Base-by-base conservation (phyloP, 805 yeast genomes). In the Yarrowia porcina region DNA sequence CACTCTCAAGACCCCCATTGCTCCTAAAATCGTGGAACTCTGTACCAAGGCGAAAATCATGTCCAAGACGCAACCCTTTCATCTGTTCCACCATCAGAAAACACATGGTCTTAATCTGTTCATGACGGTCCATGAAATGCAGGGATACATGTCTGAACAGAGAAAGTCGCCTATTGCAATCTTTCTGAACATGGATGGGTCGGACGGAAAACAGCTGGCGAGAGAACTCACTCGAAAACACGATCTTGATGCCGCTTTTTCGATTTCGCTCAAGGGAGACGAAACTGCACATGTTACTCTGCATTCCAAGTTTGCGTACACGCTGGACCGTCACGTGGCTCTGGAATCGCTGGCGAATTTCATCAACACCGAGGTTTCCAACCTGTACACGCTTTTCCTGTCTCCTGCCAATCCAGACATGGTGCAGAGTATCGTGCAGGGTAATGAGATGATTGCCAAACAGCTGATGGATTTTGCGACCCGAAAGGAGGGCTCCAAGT, bases 61-160 rank as follows among this genome's bases (percentile, higher is more conserved):
- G 61, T 84, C 84, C 70, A 92, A 93, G 70, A 82, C 85, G 1
- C 88, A 90, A 52, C 92, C 97, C 3, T 90, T 92, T 74, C 97
- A 92, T 75, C 75, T 93, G 32, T 93, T 93, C 78, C 83, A 81
- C 35, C 52, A 59, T 27, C 44, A 42, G 23, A 42, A 42, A 13
- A 33, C 42, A 0, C 54, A 44, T 15, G 63, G 63, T 3, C 65
- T 73, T 15, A 63, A 68, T 13, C 65, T 65, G 65, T 75, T 65
- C 63, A 70, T 75, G 9, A 68, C 79, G 0, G 78, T 76, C 1
- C 79, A 76, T 39, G 79, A 76, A 50, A 39, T 71, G 11, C 68
- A 69, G 25, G 74, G 73, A 27, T 76, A 76, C 62, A 42, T 50
- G 4, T 65, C 67, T 21, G 79, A 76, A 65, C 54, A 63, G 11